A percentile compares a stretch with the other conserved stretches of the same genome.
Conservation (phyloP, 345 rosid species). For the Eucalyptus rudis region DNA sequence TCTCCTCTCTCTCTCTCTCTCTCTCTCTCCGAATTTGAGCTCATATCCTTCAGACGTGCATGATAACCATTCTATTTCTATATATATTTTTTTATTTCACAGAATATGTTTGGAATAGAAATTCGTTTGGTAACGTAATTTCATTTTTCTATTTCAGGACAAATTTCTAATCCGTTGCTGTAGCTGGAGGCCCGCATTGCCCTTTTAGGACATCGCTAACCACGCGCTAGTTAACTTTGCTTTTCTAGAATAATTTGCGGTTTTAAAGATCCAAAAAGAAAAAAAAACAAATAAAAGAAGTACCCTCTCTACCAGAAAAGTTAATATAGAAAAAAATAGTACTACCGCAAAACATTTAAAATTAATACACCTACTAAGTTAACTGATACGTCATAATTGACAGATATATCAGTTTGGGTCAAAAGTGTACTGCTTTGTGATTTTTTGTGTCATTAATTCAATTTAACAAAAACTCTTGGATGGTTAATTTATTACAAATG, state of each 20-base stretch:
- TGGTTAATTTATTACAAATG: accelerated
- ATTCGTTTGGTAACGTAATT: no score
- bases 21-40: no score
- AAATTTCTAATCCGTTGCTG: background rate
- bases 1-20: no score
- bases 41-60: no score
- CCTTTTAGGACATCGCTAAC: background rate
- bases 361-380: accelerated
- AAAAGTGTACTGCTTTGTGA: accelerated
- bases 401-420: accelerated
- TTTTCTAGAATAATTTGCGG: background rate
- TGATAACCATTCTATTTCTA: no score
- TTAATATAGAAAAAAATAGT: background rate
- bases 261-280: background rate
- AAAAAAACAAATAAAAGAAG: accelerated
- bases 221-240: background rate
- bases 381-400: accelerated
- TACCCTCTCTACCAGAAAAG: background rate
- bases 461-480: no score
- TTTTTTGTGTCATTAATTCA: accelerated
- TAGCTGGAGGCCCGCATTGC: background rate
- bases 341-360: accelerated
- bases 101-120: no score
- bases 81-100: no score
- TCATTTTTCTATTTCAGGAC: no score